Evolutionary conservation across 2,329 filamentous ascomycete genomes (phyloP), one percentile per base, ranked within the genome.

Genomic region (Colletotrichum tanaceti): DNA sequence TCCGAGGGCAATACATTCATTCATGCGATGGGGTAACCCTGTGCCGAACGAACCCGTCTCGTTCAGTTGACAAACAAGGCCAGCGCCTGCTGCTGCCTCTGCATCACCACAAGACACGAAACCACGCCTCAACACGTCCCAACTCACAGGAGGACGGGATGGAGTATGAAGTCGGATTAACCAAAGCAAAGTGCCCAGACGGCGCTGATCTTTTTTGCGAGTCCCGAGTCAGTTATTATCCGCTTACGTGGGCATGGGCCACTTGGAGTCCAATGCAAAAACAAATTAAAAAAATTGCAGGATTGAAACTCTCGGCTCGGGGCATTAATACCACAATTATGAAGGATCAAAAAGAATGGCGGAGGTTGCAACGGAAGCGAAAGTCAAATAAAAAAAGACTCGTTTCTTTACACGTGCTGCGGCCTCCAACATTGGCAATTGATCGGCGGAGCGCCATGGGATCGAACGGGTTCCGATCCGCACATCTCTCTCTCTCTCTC

Each of bases 301-400:
- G 24, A 52, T 50, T n/a, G n/a, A 60, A 60, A 38, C 46, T 60
- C 35, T 5, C 46, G 35, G 58, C 32, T 35, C 32, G 32, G 32
- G 32, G 32, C 32, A 35, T 35, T 35, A 35, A 9, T 35, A 35
- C 32, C 7, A 35, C 32, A 35, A 10, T 35, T 35, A 35, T 35
- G 32, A 10, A 35, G 32, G 32, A n/a, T n/a, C n/a, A n/a, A n/a
- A n/a, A n/a, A 32, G 28, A 7, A 32, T 32, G 57, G 57, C 32
- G 38, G 41, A 38, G 47, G 13, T 24, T 22, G n/a, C 55, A 16
- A 2, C 13, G 5, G 20, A 18, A n/a, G 20, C 41, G 6, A 18
- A 47, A 59, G 28, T 47, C 43, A 47, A 20, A n/a, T n/a, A 38
- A 47, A 32, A 32, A 7, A 7, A 32, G 7, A 32, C 28, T 18